Base-by-base conservation (phyloP, 192 early-diverging fungal species). In the Obelidium mucronatum region DNA sequence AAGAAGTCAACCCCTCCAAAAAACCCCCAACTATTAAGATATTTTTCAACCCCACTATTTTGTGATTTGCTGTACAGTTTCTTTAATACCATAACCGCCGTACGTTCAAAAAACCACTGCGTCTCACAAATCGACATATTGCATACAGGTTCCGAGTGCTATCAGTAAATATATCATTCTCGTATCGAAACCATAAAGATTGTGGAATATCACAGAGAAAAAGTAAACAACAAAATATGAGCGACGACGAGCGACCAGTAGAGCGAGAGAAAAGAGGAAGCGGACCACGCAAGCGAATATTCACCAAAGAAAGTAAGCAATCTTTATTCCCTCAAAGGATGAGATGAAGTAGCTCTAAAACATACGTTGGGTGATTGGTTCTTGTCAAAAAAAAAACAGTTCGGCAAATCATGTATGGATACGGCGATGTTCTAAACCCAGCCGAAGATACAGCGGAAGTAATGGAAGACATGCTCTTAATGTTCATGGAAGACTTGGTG, bases 401-500 rank as follows among this genome's bases (percentile, higher is more conserved):
- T 44, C 65, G 74, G 33, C 31, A 56, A 28, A 81, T 96, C 77
- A 94, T 96, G 91, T 95, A 92, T 79, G 94, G 94, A 36, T 93
- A 93, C 81, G 94, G 94, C 17, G 94, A 96, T 80, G 92, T 91
- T 17, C 80, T 80, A 28, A 86, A 93, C 55, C 93, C 94, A 26
- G 81, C 90, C 0, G 81, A 86, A 24, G 94, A 96, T 74, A 88
- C 92, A 35, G 90, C 91, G n/a, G 90, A 91, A 5, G 82, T 95
- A 1, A 85, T 96, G 89, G 94, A 96, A 61, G 93, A 94, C 67
- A 81, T 94, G 75, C 85, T 95, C 30, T 82, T 90, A 42, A 89
- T 90, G 48, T 95, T 93, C 73, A 83, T 94, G 40, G 87, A 87
- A 6, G 93, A 95, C 68, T 87, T 94, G 83, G 93, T 93, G 87